These are phyloP conservation scores for Echria macrotheca DNA, from an alignment of 495 filamentous ascomycete species.

Conservation along the genomic window DNA sequence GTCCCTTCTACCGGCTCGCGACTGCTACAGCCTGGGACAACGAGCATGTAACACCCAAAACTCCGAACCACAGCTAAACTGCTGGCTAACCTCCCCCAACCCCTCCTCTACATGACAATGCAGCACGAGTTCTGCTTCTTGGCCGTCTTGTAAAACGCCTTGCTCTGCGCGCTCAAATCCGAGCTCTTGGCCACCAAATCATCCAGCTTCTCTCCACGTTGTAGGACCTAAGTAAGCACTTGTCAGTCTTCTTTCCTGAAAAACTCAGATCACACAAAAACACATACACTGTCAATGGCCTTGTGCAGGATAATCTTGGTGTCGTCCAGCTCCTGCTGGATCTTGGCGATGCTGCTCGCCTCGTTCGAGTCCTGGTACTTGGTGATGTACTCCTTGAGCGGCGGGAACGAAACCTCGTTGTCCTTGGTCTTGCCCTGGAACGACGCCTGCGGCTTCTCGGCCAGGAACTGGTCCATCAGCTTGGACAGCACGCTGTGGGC, in stretches of 20 bases:
- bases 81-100: too few relatives aligned
- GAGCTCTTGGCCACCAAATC: conserved; percentile 83
- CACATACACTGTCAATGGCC: conserved; percentile 71
- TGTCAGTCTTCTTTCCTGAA: not conserved
- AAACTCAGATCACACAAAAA: too few relatives aligned
- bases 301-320: conserved; percentile 97
- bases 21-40: too few relatives aligned
- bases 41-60: too few relatives aligned
- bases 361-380: conserved; percentile 87
- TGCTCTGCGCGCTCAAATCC: conserved; percentile 79
- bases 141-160: conserved; percentile 79
- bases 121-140: conserved; percentile 98
- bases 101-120: conserved; percentile 73
- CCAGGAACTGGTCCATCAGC: conserved; percentile 87
- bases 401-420: conserved; percentile 52
- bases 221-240: conserved; percentile 49
- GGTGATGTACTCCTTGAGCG: conserved; percentile 74
- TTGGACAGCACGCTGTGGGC: conserved; percentile 94
- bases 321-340: conserved; percentile 94
- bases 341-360: conserved; percentile 88
- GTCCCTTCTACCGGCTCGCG: too few relatives aligned
- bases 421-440: conserved; percentile 52
- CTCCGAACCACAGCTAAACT: too few relatives aligned
- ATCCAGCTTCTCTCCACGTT: conserved; percentile 88
- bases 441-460: conserved; percentile 64